Evolutionary conservation across 345 rosid genomes (phyloP), one percentile per base, ranked within the genome.

Genomic region (Crucihimalaya himalaica): DNA sequence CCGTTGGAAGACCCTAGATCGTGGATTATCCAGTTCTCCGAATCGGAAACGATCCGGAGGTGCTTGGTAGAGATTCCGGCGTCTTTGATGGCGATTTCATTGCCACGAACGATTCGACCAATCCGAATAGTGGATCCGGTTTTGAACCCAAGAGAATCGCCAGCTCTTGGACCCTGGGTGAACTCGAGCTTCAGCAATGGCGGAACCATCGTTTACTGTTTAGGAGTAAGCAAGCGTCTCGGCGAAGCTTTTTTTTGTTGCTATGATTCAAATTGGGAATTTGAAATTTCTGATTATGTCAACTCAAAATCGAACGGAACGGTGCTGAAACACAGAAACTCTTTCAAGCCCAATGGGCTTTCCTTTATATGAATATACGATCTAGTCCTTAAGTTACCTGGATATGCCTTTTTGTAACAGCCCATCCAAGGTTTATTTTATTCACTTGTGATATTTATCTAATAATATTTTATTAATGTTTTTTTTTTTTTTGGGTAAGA

Each of bases 1-100:
- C 99, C 99, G 54, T 95, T 95, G 55, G 97, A 95, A 66, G 97
- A 95, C 20, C 81, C 87, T 5, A 89, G 86, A 70, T 94, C 97
- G 32, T 64, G 80, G 69, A 91, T 48, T 59, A 74, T 43, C 97
- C 99, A 95, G 42, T 83, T 84, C 2, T 85, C 89, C 0, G 91
- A 91, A 23, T 63, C 81, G 32, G 80, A 82, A 13, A 39, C 86
- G 78, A 94, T 86, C 1, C 70, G 13, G 25, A 91, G 82, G 79
- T 94, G 98, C 72, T 89, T 89, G 25, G 95, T 81, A 65, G 96
- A 91, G 81, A 91, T 80, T 46, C 95, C 98, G n/a, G 68, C 80
- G 77, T 91, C 96, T 59, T 87, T 88, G 70, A 94, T 70, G 10
- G 83, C 11, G 40, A 91, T 66, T 23, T 84, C 82, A 82, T 94